Percentiles rank a stretch among this genome's conserved stretches.
Evolutionary conservation across 441 rosid genomes (phyloP).

Genomic region (Daphne laureola): DNA sequence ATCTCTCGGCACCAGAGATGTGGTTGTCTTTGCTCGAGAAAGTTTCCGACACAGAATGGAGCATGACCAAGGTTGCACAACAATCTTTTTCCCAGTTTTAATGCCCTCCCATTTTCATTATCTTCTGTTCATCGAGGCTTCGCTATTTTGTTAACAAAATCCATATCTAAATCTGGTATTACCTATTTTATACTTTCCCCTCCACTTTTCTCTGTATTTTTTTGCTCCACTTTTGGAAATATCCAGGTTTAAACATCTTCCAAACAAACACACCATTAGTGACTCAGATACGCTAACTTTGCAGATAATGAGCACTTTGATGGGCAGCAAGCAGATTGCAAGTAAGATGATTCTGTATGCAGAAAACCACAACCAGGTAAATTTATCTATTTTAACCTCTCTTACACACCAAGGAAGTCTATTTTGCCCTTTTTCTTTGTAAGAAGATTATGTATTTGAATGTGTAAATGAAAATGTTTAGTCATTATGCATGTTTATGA

Average conservation of each 20-base stretch:
- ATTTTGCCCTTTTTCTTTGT: constrained; percentile 3
- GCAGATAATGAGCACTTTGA: constrained; percentile 75
- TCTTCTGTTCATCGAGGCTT: not conserved
- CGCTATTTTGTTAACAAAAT: too few relatives aligned
- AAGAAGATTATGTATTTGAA: constrained; percentile 6
- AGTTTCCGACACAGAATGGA: constrained; percentile 75
- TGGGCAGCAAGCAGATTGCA: constrained; percentile 55
- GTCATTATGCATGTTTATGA: constrained; percentile 3
- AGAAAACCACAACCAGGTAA: constrained; percentile 90
- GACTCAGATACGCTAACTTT: constrained; percentile 4
- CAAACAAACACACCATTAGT: too few relatives aligned
- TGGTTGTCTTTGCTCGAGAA: constrained; percentile 75
- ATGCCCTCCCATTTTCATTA: constrained; percentile 5
- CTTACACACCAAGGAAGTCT: not conserved
- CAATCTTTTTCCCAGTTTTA: constrained; percentile 7
- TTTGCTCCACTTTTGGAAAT: too few relatives aligned
- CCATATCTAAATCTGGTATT: too few relatives aligned
- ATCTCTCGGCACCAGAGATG: constrained; percentile 87
- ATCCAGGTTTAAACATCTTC: too few relatives aligned
- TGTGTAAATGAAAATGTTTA: constrained; percentile 1
- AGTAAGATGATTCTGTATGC: constrained; percentile 79
- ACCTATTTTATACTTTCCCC: too few relatives aligned
- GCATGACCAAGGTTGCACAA: constrained; percentile 79
- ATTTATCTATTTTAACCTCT: constrained; percentile 7
- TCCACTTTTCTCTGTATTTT: too few relatives aligned